Evolutionary conservation across 2,329 filamentous ascomycete genomes (phyloP).

Genomic region (Fusarium nodosum): DNA sequence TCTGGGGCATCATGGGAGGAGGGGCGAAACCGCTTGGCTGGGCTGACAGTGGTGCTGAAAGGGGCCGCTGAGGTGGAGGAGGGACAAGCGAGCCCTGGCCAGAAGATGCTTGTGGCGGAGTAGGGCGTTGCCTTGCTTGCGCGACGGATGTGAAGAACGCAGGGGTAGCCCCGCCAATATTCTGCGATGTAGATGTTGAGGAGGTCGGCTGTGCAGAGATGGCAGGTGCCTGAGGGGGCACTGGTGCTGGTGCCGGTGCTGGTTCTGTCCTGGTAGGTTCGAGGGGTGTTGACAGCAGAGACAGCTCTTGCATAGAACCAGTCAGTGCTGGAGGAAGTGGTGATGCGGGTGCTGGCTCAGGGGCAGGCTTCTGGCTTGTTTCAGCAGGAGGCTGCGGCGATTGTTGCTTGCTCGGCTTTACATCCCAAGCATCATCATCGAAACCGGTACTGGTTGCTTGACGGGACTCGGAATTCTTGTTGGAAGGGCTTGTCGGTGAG

Average conservation of each 20-base stretch:
- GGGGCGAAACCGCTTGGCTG: constrained; percentile 80
- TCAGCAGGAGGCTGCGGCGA: constrained; percentile 31
- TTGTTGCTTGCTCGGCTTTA: constrained; percentile 81
- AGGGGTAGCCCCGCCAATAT: constrained; percentile 68
- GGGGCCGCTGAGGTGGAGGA: constrained; percentile 80
- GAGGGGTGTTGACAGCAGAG: constrained; percentile 66
- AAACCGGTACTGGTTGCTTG: constrained; percentile 70
- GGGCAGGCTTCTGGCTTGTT: constrained; percentile 45
- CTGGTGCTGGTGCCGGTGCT: constrained; percentile 48
- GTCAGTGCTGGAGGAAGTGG: constrained; percentile 67
- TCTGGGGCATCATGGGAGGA: constrained; percentile 83
- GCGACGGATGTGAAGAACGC: constrained; percentile 66
- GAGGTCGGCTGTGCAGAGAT: constrained; percentile 49
- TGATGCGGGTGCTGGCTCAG: constrained; percentile 34
- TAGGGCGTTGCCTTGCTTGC: constrained; percentile 61
- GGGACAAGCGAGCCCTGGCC: constrained; percentile 77
- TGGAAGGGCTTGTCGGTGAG: constrained; percentile 45
- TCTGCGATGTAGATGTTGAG: constrained; percentile 56
- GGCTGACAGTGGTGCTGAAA: constrained; percentile 88
- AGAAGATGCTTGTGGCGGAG: constrained; percentile 58
- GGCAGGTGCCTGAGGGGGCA: constrained; percentile 5
- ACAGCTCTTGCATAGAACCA: constrained; percentile 74
- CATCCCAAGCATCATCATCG: constrained; percentile 97
- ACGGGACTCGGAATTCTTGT: constrained; percentile 51
- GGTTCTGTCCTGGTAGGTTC: constrained; percentile 62